A percentile compares a stretch with the other conserved stretches of the same genome.
phyloP scores from a whole-genome alignment of 2,329 filamentous ascomycete species.

The Cladophialophora yegresii region DNA sequence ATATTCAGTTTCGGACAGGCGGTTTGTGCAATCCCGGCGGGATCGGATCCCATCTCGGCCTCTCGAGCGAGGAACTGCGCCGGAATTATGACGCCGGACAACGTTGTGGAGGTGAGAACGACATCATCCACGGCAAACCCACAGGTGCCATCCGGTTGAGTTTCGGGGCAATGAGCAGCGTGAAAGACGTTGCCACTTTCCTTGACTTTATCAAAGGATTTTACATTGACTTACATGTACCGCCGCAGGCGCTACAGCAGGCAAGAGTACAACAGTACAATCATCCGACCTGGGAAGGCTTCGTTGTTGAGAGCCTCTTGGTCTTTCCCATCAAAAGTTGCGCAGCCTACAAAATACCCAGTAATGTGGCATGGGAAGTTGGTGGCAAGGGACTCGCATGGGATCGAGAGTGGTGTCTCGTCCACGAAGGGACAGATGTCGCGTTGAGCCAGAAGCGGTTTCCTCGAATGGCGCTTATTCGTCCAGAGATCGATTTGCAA shows the following conservation, averaged over 20 bases:
- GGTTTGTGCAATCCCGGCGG: constrained; percentile 91
- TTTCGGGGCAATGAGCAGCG: constrained; percentile 84
- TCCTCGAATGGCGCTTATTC: constrained; percentile 81
- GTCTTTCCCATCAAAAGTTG: constrained; percentile 97
- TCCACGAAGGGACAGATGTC: constrained; percentile 81
- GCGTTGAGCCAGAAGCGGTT: constrained; percentile 87
- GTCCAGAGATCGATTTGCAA: constrained; percentile 71
- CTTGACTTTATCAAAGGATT: constrained; percentile 72
- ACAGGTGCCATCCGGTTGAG: constrained; percentile 85
- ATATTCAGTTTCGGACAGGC: constrained; percentile 83
- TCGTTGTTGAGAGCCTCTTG: constrained; percentile 65
- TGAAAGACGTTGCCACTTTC: constrained; percentile 71
- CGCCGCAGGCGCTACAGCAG: constrained; percentile 14
- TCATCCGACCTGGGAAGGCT: constrained; percentile 28
- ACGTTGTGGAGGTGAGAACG: constrained; percentile 79
- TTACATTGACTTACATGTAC: constrained; percentile 49
- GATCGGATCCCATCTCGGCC: constrained; percentile 69
- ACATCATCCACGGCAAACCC: constrained; percentile 79
- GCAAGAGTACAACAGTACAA: background rate
- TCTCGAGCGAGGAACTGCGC: constrained; percentile 79
- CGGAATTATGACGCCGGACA: constrained; percentile 82
- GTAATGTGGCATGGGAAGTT: constrained; percentile 69
- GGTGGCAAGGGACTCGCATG: constrained; percentile 80
- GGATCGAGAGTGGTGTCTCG: constrained; percentile 95
- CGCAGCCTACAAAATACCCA: constrained; percentile 71